phyloP scores from a whole-genome alignment of 495 filamentous ascomycete genomes.

The Parathielavia appendiculata region DNA sequence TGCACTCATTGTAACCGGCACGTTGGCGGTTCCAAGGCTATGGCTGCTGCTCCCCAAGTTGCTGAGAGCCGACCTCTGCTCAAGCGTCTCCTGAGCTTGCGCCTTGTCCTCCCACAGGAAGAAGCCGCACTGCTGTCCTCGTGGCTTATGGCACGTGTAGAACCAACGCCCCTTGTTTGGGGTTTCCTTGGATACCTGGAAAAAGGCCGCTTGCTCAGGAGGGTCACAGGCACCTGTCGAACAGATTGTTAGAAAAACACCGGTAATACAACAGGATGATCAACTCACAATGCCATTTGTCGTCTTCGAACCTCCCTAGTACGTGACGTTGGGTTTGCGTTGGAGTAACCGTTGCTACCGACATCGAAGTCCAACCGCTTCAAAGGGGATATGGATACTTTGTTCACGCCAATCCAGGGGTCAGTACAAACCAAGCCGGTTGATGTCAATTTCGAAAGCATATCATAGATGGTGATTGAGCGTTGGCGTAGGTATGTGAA shows the following conservation, averaged over 20 bases:
- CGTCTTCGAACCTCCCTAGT: no score
- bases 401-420: no score
- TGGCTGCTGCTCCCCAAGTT: not conserved
- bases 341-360: not conserved
- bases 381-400: no score
- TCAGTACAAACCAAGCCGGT: no score
- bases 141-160: slow-evolving; percentile 58
- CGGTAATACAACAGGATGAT: no score
- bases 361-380: no score
- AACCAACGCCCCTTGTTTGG: slow-evolving; percentile 62
- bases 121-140: slow-evolving; percentile 55
- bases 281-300: not conserved
- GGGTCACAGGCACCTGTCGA: slow-evolving; percentile 57
- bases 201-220: slow-evolving; percentile 54
- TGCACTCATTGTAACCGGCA: not conserved
- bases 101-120: slow-evolving; percentile 69
- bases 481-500: no score
- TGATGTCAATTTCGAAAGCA: no score
- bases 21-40: not conserved
- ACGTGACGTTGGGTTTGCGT: not conserved
- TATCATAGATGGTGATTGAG: no score
- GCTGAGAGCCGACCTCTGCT: not conserved
- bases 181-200: slow-evolving; percentile 61
- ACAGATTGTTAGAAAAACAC: not conserved
- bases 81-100: slow-evolving; percentile 44